These are phyloP conservation scores for Climacium dendroides DNA, from an alignment of 225 moss, liverwort and hornwort genomes.

Conservation along the genomic window DNA sequence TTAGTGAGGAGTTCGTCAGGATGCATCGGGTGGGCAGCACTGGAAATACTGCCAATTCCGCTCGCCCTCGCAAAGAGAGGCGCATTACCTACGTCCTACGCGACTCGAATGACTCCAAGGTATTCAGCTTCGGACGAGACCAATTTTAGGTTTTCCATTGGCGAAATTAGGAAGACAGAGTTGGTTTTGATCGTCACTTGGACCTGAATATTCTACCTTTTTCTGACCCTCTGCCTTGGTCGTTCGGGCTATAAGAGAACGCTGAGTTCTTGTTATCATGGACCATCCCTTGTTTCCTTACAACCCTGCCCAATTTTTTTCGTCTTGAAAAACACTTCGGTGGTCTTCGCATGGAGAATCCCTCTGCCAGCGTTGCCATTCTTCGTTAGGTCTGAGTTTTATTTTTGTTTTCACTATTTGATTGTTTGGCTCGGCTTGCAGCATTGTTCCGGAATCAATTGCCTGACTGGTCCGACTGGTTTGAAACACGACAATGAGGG, in stretches of 20 bases:
- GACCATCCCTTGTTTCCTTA: not conserved
- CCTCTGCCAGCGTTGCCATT: not conserved
- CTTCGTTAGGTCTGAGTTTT: not conserved
- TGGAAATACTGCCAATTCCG: slow-evolving; percentile 80
- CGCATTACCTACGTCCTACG: slow-evolving; percentile 88
- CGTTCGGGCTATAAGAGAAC: not conserved
- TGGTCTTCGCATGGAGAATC: not conserved
- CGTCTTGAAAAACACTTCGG: not conserved
- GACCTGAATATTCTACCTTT: not conserved
- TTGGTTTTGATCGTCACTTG: not conserved
- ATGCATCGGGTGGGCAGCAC: slow-evolving; percentile 99
- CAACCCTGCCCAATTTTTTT: not conserved
- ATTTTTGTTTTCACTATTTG: not conserved
- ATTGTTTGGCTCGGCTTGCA: slow-evolving; percentile 4
- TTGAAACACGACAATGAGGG: slow-evolving; percentile 31
- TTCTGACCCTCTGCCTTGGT: not conserved
- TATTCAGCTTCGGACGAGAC: not conserved
- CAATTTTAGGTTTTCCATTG: not conserved
- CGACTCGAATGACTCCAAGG: slow-evolving; percentile 94
- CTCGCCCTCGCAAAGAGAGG: slow-evolving; percentile 80
- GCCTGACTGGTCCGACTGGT: slow-evolving; percentile 46
- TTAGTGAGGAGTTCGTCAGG: slow-evolving; percentile 39
- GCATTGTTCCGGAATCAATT: slow-evolving; percentile 95
- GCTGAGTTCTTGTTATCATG: not conserved
- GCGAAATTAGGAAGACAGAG: not conserved